Evolutionary conservation across 352 stramenopile species (phyloP), one percentile per base, ranked within the genome.

Genomic region (Globisporangium cylindrosporum): DNA sequence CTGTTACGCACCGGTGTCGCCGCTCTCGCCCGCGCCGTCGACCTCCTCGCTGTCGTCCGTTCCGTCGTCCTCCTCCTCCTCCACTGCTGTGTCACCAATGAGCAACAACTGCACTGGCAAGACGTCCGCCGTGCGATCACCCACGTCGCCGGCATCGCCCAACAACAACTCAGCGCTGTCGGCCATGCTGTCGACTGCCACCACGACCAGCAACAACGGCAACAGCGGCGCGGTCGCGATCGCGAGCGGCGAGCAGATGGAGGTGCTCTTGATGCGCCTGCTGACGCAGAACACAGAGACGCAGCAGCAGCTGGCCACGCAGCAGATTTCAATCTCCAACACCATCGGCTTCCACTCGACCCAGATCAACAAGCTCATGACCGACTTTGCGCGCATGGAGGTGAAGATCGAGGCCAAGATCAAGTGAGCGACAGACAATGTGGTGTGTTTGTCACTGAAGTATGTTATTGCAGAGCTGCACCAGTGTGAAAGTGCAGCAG

Each of bases 211-310:
- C 41, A 22, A 0, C 58, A 68, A 58, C 24, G 54, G 32, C 4
- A 32, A 32, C 4, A 7, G 24, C 32, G 38, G 20, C 15, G 9
- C 56, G 3, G 53, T 57, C 6, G 53, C 36, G 0, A 70, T 57
- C 6, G 53, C 49, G 0, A 70, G 36, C 5, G 69, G 73, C 43
- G 73, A 82, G 54, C 74, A 80, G 24, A 92, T 93, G 81, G 86
- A 95, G 57, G 63, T 81, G 51, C 74, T 95, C 18, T 80, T 94
- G 15, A 91, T 95, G 84, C 82, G 77, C 5, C 62, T 95, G 60
- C 69, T 95, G 54, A 90, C 82, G n/a, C 84, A 93, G 70, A 93
- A 89, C 70, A 93, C 81, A 0, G 83, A 93, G 74, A 93, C 88
- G 49, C 88, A 94, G 73, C 76, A 95, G 74, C 88, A 93, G 66